These are phyloP conservation scores for Heterobasidion occidentale DNA, from an alignment of 1,284 basidiomycete species.

Conservation along the genomic window DNA sequence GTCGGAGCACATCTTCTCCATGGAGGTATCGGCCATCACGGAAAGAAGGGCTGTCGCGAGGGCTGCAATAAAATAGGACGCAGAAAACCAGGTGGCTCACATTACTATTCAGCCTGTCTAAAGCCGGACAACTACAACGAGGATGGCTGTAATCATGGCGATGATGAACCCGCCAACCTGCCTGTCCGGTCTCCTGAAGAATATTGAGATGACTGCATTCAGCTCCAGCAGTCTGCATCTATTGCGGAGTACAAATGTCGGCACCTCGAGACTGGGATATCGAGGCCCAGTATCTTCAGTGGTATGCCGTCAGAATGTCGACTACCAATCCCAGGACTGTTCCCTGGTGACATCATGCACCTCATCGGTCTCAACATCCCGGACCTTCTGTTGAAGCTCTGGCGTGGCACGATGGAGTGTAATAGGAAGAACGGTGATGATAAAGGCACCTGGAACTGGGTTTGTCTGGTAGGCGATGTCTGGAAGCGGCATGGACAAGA, in stretches of 20 bases:
- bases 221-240: not conserved
- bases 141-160: not conserved
- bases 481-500: slow-evolving; percentile 11
- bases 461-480: slow-evolving; percentile 3
- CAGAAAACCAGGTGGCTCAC: not conserved
- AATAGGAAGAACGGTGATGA: slow-evolving; percentile 4
- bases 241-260: not conserved
- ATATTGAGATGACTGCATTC: not conserved
- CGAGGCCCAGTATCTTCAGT: slow-evolving; percentile 3
- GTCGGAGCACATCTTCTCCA: slow-evolving; percentile 1
- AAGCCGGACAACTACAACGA: slow-evolving; percentile 1
- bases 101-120: slow-evolving; percentile 3
- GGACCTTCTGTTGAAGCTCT: slow-evolving; percentile 13
- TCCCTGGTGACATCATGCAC: slow-evolving; percentile 18
- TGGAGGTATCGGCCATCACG: slow-evolving; percentile 8
- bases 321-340: slow-evolving; percentile 9
- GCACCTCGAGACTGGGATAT: slow-evolving; percentile 1
- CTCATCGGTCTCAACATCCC: slow-evolving; percentile 14
- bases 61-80: slow-evolving; percentile 1
- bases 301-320: not conserved
- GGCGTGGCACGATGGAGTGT: slow-evolving; percentile 12
- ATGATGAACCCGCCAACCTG: not conserved
- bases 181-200: not conserved
- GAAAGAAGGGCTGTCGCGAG: slow-evolving; percentile 5
- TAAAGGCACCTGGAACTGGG: slow-evolving; percentile 13